Conservation (phyloP, 192 early-diverging fungal genomes). For the Rhizophagus sp. region DNA sequence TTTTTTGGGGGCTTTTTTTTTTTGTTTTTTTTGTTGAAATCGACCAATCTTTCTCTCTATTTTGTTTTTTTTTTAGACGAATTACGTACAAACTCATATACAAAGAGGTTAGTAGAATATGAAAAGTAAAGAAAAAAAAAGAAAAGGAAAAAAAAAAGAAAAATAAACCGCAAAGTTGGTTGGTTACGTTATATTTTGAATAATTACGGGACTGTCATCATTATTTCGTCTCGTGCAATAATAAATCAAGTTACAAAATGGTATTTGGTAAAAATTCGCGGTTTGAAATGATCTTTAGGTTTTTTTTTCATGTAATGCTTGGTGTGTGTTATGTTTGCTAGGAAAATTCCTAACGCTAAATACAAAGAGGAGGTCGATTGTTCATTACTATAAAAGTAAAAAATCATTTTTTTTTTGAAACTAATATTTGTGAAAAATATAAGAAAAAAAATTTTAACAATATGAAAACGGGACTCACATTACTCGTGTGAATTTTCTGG, state of each 20-base stretch:
- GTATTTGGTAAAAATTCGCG: neutral
- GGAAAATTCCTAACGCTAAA: neutral
- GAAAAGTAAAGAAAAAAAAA: neutral
- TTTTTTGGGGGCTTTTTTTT: too few relatives aligned
- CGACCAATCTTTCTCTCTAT: neutral
- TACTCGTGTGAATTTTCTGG: slow-evolving; percentile 51
- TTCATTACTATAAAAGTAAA: neutral
- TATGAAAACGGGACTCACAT: neutral
- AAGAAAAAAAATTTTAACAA: neutral
- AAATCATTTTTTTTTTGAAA: neutral
- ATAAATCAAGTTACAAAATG: neutral
- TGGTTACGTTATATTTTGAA: neutral
- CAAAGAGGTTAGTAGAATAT: neutral
- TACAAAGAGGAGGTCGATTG: neutral
- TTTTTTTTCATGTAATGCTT: neutral
- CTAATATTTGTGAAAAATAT: neutral
- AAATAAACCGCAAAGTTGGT: neutral
- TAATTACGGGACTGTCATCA: neutral
- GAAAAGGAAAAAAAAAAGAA: neutral
- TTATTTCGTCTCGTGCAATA: neutral
- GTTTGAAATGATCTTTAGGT: neutral
- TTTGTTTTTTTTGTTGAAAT: neutral
- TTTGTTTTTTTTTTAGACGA: neutral
- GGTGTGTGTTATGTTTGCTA: neutral
- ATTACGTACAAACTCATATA: neutral